phyloP scores from a whole-genome alignment of 2,329 filamentous ascomycete species.

The Monosporascus sp. region DNA sequence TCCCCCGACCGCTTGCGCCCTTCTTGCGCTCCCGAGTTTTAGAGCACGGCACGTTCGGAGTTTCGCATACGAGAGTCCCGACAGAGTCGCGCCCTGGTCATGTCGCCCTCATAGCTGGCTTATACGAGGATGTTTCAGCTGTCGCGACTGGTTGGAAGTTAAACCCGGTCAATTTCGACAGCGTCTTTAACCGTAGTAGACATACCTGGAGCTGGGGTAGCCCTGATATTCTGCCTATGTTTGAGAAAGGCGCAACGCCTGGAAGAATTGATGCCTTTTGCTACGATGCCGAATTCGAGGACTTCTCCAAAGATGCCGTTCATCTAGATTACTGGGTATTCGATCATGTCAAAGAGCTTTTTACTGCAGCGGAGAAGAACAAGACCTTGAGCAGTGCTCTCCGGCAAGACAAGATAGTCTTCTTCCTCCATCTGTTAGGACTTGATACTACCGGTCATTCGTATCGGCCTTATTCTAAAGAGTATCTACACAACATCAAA shows the following conservation, averaged over 20 bases:
- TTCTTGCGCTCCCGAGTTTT: constrained; percentile 87
- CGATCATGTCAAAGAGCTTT: constrained; percentile 83
- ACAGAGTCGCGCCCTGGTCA: constrained; percentile 96
- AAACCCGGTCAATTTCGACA: constrained; percentile 97
- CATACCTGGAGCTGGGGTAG: constrained; percentile 99
- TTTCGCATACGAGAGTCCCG: constrained; percentile 93
- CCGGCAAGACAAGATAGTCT: constrained; percentile 80
- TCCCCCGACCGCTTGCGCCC: constrained; percentile 76
- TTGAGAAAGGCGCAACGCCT: constrained; percentile 83
- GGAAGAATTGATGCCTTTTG: constrained; percentile 82
- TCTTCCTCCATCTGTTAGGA: constrained; percentile 90
- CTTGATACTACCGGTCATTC: constrained; percentile 85
- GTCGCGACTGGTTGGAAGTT: constrained; percentile 98
- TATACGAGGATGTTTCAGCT: constrained; percentile 97
- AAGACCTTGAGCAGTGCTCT: constrained; percentile 66
- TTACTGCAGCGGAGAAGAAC: constrained; percentile 73
- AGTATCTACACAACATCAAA: constrained; percentile 92
- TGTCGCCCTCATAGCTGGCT: constrained; percentile 89
- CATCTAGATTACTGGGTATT: constrained; percentile 93
- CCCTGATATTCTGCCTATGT: constrained; percentile 96
- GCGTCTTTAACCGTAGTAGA: constrained; percentile 91
- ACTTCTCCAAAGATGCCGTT: constrained; percentile 78
- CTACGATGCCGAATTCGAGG: constrained; percentile 80
- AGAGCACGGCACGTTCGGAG: constrained; percentile 87
- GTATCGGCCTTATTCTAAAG: constrained; percentile 86